A percentile compares a stretch with the other conserved stretches of the same genome.
These are phyloP conservation scores for Neurospora cerealis DNA, from an alignment of 495 filamentous ascomycete species.

Conservation along the genomic window DNA sequence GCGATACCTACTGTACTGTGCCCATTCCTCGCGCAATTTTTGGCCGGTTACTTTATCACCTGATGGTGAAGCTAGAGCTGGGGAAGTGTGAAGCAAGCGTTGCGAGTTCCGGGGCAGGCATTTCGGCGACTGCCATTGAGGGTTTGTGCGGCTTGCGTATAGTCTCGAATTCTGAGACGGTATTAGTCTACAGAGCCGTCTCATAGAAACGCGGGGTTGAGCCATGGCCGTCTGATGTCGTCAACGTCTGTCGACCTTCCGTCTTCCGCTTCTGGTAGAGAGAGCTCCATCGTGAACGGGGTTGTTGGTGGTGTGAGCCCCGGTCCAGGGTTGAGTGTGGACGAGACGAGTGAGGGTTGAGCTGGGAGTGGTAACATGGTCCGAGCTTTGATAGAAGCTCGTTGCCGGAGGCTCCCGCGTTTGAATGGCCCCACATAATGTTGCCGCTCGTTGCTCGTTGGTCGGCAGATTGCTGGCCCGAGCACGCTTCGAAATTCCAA, in stretches of 20 bases:
- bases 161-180: background rate
- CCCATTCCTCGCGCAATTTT: conserved; percentile 18
- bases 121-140: background rate
- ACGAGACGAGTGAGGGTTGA: background rate
- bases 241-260: background rate
- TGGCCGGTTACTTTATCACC: background rate
- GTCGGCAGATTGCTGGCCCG: conserved; percentile 12
- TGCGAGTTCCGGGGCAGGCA: conserved; percentile 1
- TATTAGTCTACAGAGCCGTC: conserved; percentile 11
- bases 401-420: background rate
- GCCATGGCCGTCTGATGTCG: conserved; percentile 10
- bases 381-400: background rate
- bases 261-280: background rate
- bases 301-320: background rate
- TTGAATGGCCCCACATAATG: background rate
- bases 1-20: conserved; percentile 16
- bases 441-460: background rate
- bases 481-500: conserved; percentile 1
- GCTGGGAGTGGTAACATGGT: background rate
- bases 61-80: background rate
- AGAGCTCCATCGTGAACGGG: background rate
- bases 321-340: background rate
- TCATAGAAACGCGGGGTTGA: conserved; percentile 11
- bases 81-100: conserved; percentile 6
- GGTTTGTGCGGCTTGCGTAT: background rate